A percentile compares a stretch with the other conserved stretches of the same genome.
These are phyloP conservation scores for Litchi chinensis DNA, from an alignment of 345 rosid genomes.

Conservation along the genomic window DNA sequence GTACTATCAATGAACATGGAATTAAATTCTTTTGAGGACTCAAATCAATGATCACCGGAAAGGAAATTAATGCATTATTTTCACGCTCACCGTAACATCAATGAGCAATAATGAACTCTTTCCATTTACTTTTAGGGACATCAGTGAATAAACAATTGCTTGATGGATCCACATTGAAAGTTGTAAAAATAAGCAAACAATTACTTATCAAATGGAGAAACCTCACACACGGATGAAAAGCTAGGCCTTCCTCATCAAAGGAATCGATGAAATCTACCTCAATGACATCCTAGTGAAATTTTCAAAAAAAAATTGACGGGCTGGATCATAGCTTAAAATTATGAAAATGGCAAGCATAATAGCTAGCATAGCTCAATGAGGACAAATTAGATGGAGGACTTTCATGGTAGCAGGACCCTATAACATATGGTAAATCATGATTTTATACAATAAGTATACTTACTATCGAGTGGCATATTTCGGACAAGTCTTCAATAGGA, in stretches of 20 bases:
- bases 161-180: not conserved
- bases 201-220: not conserved
- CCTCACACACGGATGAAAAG: not conserved
- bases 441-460: conserved; percentile 31
- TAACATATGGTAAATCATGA: not conserved
- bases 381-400: not conserved
- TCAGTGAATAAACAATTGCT: not conserved
- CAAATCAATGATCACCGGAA: not conserved
- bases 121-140: not conserved
- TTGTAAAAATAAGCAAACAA: not conserved
- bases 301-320: not conserved
- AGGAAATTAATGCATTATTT: not conserved
- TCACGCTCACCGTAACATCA: not conserved
- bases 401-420: not conserved
- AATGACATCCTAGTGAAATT: not conserved
- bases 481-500: conserved; percentile 73
- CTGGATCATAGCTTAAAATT: not conserved
- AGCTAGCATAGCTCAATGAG: not conserved
- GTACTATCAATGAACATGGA: not conserved
- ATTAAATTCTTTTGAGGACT: not conserved
- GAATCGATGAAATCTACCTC: not conserved
- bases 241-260: not conserved
- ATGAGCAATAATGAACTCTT: not conserved
- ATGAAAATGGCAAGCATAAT: not conserved
- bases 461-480: conserved; percentile 78